A percentile compares a stretch with the other conserved stretches of the same genome.
These are phyloP conservation scores for Erythrobasidium hasegawianum DNA, from an alignment of 1,284 basidiomycete species.

Conservation along the genomic window DNA sequence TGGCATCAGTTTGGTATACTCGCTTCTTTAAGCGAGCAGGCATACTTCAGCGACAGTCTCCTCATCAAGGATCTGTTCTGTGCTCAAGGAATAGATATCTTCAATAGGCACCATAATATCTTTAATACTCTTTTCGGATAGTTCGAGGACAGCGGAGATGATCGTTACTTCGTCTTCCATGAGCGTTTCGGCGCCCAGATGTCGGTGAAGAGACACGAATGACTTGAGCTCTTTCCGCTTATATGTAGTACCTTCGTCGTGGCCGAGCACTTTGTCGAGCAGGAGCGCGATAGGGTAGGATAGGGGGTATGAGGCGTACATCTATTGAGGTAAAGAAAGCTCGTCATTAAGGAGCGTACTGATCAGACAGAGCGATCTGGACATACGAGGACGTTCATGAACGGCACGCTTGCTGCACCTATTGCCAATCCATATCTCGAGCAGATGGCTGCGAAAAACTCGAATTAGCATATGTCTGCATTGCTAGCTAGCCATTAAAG, in stretches of 20 bases:
- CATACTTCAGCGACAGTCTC: conserved; percentile 62
- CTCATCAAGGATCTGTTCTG: conserved; percentile 76
- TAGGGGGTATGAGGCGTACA: conserved; percentile 59
- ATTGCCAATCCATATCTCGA: conserved; percentile 87
- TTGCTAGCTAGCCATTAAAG: too few species aligned
- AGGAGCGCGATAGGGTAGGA: conserved; percentile 86
- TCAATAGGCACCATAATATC: conserved; percentile 54
- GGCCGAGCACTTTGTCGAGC: conserved; percentile 74
- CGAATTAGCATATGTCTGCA: too few species aligned
- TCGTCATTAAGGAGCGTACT: too few species aligned
- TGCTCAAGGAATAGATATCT: conserved; percentile 72
- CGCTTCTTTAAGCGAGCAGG: too few species aligned
- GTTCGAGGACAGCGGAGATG: conserved; percentile 67
- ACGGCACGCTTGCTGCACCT: conserved; percentile 81
- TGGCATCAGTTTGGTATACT: too few species aligned
- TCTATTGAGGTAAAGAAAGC: too few species aligned
- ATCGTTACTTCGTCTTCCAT: conserved; percentile 70
- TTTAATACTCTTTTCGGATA: conserved; percentile 53
- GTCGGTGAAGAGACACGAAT: conserved; percentile 62
- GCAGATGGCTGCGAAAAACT: conserved; percentile 63
- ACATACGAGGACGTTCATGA: conserved; percentile 64
- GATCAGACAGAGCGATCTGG: too few species aligned
- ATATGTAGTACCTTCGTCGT: conserved; percentile 52
- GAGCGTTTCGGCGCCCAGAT: conserved; percentile 33
- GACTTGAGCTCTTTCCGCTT: conserved; percentile 53